These are phyloP conservation scores for Fraxinus americana DNA, from an alignment of 257 asterid genomes.

Conservation along the genomic window DNA sequence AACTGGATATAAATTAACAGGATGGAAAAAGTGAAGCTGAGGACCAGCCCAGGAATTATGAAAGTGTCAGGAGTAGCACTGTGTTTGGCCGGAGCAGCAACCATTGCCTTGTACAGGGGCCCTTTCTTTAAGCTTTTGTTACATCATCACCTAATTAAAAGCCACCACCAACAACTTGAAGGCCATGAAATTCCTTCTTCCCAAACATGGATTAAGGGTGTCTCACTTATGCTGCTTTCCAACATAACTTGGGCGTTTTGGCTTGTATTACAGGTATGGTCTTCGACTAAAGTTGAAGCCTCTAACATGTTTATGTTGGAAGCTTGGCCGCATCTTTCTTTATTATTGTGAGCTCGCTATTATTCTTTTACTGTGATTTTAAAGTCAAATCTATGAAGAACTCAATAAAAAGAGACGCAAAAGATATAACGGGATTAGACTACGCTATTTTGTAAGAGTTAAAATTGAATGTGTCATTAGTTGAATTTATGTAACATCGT, in stretches of 20 bases:
- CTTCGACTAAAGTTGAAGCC: too few species aligned
- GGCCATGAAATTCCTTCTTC: slow-evolving; percentile 33
- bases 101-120: slow-evolving; percentile 72
- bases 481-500: too few species aligned
- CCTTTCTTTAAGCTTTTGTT: slow-evolving; percentile 52
- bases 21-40: slow-evolving; percentile 64
- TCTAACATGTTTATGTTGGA: too few species aligned
- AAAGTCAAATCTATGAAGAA: too few species aligned
- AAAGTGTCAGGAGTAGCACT: slow-evolving; percentile 57
- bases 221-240: slow-evolving; percentile 64
- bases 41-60: slow-evolving; percentile 48
- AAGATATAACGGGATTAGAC: too few species aligned
- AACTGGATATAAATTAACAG: slow-evolving; percentile 29
- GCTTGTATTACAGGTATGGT: slow-evolving; percentile 75
- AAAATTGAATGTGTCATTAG: too few species aligned
- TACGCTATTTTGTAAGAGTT: too few species aligned
- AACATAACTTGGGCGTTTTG: slow-evolving; percentile 67
- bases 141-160: slow-evolving; percentile 62
- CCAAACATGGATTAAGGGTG: slow-evolving; percentile 69
- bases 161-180: slow-evolving; percentile 35
- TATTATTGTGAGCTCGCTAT: too few species aligned
- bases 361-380: too few species aligned
- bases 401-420: too few species aligned
- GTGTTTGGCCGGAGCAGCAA: slow-evolving; percentile 69
- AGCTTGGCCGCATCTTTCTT: too few species aligned